These are phyloP conservation scores for Aphanomyces astaci DNA, from an alignment of 352 stramenopile genomes.

Conservation along the genomic window DNA sequence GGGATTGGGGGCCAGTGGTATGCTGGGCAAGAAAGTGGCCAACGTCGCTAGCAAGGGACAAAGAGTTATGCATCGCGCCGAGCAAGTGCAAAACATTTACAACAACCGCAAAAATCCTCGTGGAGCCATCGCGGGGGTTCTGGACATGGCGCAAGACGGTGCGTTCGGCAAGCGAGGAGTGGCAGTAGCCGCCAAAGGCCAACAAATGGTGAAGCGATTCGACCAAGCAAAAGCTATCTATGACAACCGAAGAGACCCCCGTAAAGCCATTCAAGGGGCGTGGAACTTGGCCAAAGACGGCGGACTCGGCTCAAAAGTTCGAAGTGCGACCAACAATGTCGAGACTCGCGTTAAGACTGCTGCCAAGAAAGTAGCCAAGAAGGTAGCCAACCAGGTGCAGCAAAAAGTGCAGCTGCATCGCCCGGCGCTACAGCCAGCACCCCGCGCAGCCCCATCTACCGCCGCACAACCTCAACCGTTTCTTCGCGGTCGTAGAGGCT, in stretches of 20 bases:
- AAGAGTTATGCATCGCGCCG: not conserved
- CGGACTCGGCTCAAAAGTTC: not conserved
- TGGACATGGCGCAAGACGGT: not conserved
- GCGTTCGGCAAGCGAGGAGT: not conserved
- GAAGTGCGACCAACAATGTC: not conserved
- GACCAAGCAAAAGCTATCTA: not conserved
- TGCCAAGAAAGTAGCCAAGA: too few species aligned
- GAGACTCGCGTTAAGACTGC: not conserved
- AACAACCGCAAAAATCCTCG: not conserved
- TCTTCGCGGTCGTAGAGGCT: too few species aligned
- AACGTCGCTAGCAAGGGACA: not conserved
- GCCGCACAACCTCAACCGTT: too few species aligned
- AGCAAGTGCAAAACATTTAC: constrained; percentile 8
- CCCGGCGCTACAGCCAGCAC: not conserved
- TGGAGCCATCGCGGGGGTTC: not conserved
- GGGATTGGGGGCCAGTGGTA: not conserved
- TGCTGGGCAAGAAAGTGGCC: not conserved
- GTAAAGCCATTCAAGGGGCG: not conserved
- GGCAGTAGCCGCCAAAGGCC: not conserved
- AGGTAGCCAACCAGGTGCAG: too few species aligned
- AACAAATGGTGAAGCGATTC: not conserved
- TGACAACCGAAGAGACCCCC: not conserved
- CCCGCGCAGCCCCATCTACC: too few species aligned
- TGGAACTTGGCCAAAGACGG: not conserved
- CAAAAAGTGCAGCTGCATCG: not conserved